Evolutionary conservation across 257 asterid genomes (phyloP).

Genomic region (Forsythia suspensa): DNA sequence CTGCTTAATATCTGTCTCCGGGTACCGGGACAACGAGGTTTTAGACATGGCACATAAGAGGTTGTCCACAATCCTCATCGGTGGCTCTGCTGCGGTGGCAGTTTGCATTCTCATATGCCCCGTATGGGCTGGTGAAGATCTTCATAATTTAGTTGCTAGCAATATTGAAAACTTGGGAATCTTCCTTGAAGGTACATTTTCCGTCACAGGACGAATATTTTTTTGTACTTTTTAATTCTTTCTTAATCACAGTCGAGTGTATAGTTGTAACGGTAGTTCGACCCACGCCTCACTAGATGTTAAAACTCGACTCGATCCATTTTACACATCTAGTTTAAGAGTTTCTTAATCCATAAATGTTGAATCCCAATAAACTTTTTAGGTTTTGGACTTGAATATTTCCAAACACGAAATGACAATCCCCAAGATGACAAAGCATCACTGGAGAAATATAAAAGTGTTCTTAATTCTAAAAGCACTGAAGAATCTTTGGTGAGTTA

Average conservation of each 20-base stretch:
- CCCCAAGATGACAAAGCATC: slow-evolving; percentile 13
- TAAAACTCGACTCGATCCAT: not conserved
- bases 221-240: not conserved
- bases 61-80: slow-evolving; percentile 23
- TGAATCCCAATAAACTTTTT: not conserved
- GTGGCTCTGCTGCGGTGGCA: slow-evolving; percentile 16
- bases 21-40: slow-evolving; percentile 27
- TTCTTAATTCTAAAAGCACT: slow-evolving; percentile 22
- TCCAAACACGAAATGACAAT: not conserved
- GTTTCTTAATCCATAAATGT: not conserved
- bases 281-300: no score
- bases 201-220: not conserved
- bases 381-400: slow-evolving; percentile 29
- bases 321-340: not conserved
- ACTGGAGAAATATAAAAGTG: slow-evolving; percentile 14
- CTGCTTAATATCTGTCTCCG: slow-evolving; percentile 22
- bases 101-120: slow-evolving; percentile 22
- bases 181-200: slow-evolving; percentile 28
- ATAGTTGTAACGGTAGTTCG: no score
- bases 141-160: slow-evolving; percentile 25
- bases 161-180: slow-evolving; percentile 31
- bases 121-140: slow-evolving; percentile 32
- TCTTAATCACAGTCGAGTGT: no score
- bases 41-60: slow-evolving; percentile 24
- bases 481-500: slow-evolving; percentile 28